Percentiles rank a stretch among this genome's conserved stretches.
These are phyloP conservation scores for Akanthomyces lecanii DNA, from an alignment of 2,329 filamentous ascomycete species.

Conservation along the genomic window DNA sequence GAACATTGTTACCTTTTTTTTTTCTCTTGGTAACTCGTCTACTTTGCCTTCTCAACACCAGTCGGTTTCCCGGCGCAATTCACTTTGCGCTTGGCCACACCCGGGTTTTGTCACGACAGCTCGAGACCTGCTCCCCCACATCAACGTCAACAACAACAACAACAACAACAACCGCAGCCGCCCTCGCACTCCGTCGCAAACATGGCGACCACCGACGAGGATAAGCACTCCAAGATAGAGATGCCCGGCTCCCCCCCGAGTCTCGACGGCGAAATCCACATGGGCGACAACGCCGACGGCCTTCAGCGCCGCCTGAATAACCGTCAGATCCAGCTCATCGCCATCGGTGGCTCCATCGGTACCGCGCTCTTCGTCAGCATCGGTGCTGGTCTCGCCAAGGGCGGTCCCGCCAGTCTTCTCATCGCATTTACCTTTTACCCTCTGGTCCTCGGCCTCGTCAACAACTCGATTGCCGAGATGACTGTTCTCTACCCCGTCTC, in stretches of 20 bases:
- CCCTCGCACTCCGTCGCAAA: background rate
- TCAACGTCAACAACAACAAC: too few relatives aligned
- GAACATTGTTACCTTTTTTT: background rate
- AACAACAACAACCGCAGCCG: background rate
- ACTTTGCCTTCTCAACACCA: background rate
- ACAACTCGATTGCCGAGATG: conserved; percentile 65
- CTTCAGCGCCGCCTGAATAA: conserved; percentile 48
- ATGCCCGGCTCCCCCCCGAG: conserved; percentile 25
- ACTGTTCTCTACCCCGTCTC: conserved; percentile 57
- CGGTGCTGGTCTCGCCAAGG: conserved; percentile 47
- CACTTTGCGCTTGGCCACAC: background rate
- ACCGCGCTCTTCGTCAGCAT: conserved; percentile 60
- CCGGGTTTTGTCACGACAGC: background rate
- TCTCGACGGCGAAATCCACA: conserved; percentile 22
- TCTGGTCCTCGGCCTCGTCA: conserved; percentile 54
- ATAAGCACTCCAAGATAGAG: conserved; percentile 23
- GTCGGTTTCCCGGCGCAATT: conserved; percentile 4
- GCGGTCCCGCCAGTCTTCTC: conserved; percentile 48
- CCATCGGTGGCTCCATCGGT: conserved; percentile 55
- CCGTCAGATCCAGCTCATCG: conserved; percentile 55
- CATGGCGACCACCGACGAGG: conserved; percentile 17
- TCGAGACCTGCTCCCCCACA: background rate
- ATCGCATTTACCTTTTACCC: conserved; percentile 56
- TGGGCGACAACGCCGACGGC: conserved; percentile 33
- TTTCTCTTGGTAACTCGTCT: background rate